Evolutionary conservation across 1,139 yeast genomes (phyloP).

Genomic region (Scheffersomyces titani): DNA sequence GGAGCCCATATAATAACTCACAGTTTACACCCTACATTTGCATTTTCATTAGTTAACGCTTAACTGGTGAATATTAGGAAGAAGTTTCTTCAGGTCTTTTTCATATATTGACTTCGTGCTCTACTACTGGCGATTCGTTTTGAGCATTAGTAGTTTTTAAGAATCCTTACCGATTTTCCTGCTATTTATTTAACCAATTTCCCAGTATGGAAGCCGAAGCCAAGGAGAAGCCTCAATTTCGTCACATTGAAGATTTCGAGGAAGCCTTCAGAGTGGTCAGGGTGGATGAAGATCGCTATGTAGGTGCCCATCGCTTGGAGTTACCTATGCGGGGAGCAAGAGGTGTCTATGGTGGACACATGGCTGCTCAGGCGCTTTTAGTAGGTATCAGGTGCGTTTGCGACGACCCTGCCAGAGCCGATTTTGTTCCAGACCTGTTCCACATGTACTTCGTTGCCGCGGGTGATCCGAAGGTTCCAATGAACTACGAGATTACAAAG

Average conservation of each 20-base stretch:
- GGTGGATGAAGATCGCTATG: constrained; percentile 29
- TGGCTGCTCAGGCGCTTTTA: constrained; percentile 68
- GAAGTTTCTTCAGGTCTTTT: too few relatives aligned
- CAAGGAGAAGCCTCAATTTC: not conserved
- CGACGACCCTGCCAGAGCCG: constrained; percentile 15
- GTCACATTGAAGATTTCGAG: constrained; percentile 26
- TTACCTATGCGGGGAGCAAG: constrained; percentile 54
- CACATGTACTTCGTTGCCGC: constrained; percentile 45
- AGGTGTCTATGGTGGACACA: constrained; percentile 80
- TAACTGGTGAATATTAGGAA: too few relatives aligned
- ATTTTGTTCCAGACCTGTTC: constrained; percentile 37
- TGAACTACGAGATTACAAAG: constrained; percentile 59
- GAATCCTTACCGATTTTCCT: not conserved
- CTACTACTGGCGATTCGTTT: not conserved
- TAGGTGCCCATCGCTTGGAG: constrained; percentile 40
- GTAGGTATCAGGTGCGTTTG: constrained; percentile 56
- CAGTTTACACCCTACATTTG: not conserved
- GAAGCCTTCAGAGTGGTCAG: constrained; percentile 39
- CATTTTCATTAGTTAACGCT: not conserved
- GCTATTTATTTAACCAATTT: not conserved
- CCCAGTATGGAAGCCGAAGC: not conserved
- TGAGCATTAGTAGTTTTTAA: not conserved
- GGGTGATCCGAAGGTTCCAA: constrained; percentile 51
- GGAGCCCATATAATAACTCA: not conserved
- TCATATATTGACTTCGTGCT: not conserved